These are phyloP conservation scores for Psilocybe mexicana DNA, from an alignment of 1,284 basidiomycete species.

Conservation along the genomic window DNA sequence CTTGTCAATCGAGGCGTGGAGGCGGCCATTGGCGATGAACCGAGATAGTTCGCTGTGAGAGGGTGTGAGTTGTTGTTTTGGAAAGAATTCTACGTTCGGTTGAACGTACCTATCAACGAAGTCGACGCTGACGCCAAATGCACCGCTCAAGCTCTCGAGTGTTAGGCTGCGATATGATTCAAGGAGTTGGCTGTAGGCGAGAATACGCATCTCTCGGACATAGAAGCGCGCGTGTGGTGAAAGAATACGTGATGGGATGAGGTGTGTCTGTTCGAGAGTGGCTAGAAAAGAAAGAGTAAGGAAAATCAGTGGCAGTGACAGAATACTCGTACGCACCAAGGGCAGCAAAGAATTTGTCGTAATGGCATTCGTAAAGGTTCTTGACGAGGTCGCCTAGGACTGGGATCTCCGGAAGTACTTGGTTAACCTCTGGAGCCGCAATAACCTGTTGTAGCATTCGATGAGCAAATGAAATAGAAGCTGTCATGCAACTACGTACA, in stretches of 20 bases:
- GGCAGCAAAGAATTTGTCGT: slow-evolving; percentile 91
- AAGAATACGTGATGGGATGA: slow-evolving; percentile 85
- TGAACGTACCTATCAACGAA: slow-evolving; percentile 78
- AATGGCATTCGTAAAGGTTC: slow-evolving; percentile 90
- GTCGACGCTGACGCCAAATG: slow-evolving; percentile 88
- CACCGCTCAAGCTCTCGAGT: slow-evolving; percentile 81
- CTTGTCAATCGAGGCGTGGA: slow-evolving; percentile 93
- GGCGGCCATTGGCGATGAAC: slow-evolving; percentile 89
- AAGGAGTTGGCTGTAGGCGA: slow-evolving; percentile 90
- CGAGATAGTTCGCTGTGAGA: slow-evolving; percentile 78
- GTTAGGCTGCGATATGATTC: slow-evolving; percentile 93
- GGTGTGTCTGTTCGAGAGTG: slow-evolving; percentile 84
- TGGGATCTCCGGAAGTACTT: slow-evolving; percentile 71
- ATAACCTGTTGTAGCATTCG: slow-evolving; percentile 49
- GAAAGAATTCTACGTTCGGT: neutral
- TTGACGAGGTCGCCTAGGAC: slow-evolving; percentile 70
- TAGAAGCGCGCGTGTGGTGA: slow-evolving; percentile 90
- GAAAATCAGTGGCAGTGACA: slow-evolving; percentile 1
- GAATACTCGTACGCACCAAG: slow-evolving; percentile 53
- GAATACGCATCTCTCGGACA: slow-evolving; percentile 95
- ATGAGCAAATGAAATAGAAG: neutral
- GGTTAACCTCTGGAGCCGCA: slow-evolving; percentile 68
- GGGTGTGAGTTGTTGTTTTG: neutral
- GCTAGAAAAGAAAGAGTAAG: slow-evolving; percentile 45
- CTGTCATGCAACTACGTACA: slow-evolving; percentile 42